Evolutionary conservation across 78 protist genomes (phyloP), one percentile per base, ranked within the genome.

Genomic region (Cavenderia fasciculata): DNA sequence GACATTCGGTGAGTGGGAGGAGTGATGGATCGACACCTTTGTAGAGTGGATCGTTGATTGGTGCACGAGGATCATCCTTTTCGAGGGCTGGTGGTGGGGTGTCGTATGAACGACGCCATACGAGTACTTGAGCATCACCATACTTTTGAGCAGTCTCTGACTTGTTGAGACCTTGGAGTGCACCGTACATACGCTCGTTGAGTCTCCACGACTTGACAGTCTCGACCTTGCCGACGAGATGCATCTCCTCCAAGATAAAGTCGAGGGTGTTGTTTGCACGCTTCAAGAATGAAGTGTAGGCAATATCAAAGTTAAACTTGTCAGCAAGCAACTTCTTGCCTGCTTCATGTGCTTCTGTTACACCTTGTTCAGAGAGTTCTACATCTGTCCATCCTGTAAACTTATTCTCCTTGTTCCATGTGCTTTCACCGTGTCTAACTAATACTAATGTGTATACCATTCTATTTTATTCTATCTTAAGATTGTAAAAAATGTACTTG

Each of bases 381-480:
- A 96, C 99, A 69, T 97, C 99, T 10, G 88, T 93, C 99, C 99
- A 97, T 18, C 99, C 98, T 1, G 98, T 96, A 82, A 97, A 96
- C 19, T 85, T 52, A 73, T 97, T 97, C 62, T 86, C 97, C 25
- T 86, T 36, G 59, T 97, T 96, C 97, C 97, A 97, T 71, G 69
- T 65, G 33, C 85, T 52, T 68, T 97, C 97, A 25, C 98, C 98
- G 77, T 96, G 98, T 36, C 98, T 76, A 16, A 96, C 40, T 12
- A 96, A 87, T 14, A 94, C 97, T 63, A 96, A 52, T 47, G 36
- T 95, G 34, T 65, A 70, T 36, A 29, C 71, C 59, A 43, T 41
- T 25, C 21, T 74, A 18, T 0, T 46, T n/a, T 52, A 57, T 23
- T 3, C 27, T 10, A 21, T 57, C 34, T 57, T 57, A 27, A 57